These are phyloP conservation scores for Ambrosiella xylebori DNA, from an alignment of 2,329 filamentous ascomycete genomes.

Conservation along the genomic window DNA sequence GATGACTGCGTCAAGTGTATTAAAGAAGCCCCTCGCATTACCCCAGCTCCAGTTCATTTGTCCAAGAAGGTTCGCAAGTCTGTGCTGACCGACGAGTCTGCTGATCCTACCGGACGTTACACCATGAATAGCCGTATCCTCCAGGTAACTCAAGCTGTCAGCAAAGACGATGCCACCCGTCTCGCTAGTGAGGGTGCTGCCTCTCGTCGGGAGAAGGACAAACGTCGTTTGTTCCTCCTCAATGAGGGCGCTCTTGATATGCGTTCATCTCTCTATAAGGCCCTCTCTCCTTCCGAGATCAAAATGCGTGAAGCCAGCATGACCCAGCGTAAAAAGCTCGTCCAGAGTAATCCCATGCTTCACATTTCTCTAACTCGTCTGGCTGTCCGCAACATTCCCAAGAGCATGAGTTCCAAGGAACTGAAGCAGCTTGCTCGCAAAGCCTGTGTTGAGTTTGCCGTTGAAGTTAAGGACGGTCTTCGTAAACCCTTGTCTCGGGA, in stretches of 20 bases:
- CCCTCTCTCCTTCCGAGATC: constrained; percentile 61
- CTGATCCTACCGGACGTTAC: constrained; percentile 69
- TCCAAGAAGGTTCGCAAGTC: constrained; percentile 50
- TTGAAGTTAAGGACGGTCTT: constrained; percentile 63
- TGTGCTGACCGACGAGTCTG: constrained; percentile 69
- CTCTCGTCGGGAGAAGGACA: constrained; percentile 59
- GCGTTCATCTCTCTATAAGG: constrained; percentile 60
- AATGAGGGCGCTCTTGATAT: constrained; percentile 67
- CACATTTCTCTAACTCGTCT: constrained; percentile 81
- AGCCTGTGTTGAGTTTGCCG: constrained; percentile 87
- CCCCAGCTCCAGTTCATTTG: constrained; percentile 17
- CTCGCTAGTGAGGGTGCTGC: constrained; percentile 53
- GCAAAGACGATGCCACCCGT: constrained; percentile 59
- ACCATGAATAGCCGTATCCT: constrained; percentile 81
- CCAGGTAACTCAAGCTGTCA: constrained; percentile 69
- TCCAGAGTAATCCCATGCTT: constrained; percentile 77
- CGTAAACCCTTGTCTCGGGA: constrained; percentile 75
- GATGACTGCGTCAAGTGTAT: constrained; percentile 65
- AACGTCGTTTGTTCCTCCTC: constrained; percentile 74
- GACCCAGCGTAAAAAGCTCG: constrained; percentile 73
- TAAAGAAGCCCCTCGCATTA: constrained; percentile 49
- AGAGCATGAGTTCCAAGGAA: constrained; percentile 66
- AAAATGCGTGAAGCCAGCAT: constrained; percentile 77
- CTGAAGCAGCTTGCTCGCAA: constrained; percentile 81
- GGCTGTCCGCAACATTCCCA: constrained; percentile 79